Conservation (phyloP, 2,329 filamentous ascomycete genomes). For the Aureobasidium sp. region DNA sequence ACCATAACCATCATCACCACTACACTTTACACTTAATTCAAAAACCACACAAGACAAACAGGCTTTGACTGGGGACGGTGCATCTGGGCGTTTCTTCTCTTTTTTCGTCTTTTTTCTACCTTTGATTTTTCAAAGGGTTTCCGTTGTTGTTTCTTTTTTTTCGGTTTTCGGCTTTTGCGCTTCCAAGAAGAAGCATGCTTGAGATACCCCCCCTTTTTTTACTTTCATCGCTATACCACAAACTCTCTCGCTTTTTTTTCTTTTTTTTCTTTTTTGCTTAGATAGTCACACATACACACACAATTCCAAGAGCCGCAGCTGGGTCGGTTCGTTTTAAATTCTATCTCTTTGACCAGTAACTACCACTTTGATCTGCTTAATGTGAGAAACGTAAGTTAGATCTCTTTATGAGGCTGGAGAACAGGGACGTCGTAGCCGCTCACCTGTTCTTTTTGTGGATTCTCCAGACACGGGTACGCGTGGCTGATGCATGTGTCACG, state of each 20-base stretch:
- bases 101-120: not conserved
- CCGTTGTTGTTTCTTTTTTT: not conserved
- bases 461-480: too few relatives aligned
- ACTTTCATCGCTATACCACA: not conserved
- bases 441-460: too few relatives aligned
- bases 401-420: too few relatives aligned
- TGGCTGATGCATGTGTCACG: not conserved
- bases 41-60: not conserved
- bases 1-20: not conserved
- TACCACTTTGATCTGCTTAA: too few relatives aligned
- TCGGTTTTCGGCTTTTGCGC: not conserved
- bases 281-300: not conserved
- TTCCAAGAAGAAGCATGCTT: not conserved
- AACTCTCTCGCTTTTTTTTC: not conserved
- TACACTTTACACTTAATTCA: not conserved
- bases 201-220: not conserved
- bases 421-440: too few relatives aligned
- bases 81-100: slow-evolving; percentile 3
- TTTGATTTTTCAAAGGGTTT: not conserved
- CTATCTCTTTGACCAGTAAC: too few relatives aligned
- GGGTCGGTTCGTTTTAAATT: not conserved
- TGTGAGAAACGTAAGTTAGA: too few relatives aligned
- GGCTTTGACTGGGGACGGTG: not conserved
- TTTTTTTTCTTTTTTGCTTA: not conserved
- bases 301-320: not conserved